Percentiles rank a stretch among this genome's conserved stretches.
phyloP scores from a whole-genome alignment of 2,329 filamentous ascomycete species.

The Parastagonospora avenae region DNA sequence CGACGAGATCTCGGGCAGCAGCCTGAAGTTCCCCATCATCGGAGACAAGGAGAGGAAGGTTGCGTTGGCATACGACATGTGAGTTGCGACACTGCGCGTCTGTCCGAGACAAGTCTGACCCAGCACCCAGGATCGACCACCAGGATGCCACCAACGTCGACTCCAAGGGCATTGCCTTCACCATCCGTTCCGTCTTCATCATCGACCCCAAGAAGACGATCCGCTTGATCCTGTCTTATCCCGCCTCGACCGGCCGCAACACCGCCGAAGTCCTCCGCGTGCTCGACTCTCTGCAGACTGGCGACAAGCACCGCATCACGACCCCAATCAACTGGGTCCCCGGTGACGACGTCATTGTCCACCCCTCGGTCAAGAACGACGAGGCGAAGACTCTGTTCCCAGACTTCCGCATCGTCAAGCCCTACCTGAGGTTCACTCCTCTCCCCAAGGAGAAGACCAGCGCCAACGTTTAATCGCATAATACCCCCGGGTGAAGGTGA shows the following conservation, averaged over 20 bases:
- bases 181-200: slow-evolving; percentile 68
- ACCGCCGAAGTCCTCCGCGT: slow-evolving; percentile 59
- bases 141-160: slow-evolving; percentile 65
- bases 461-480: slow-evolving; percentile 31
- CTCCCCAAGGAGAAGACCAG: slow-evolving; percentile 61
- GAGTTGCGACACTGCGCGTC: slow-evolving; percentile 20
- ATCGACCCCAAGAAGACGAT: slow-evolving; percentile 70
- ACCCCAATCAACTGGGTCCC: slow-evolving; percentile 68
- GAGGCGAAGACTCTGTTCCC: slow-evolving; percentile 65
- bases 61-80: slow-evolving; percentile 59
- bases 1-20: slow-evolving; percentile 55
- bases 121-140: slow-evolving; percentile 52
- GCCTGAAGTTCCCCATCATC: slow-evolving; percentile 59
- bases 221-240: slow-evolving; percentile 66
- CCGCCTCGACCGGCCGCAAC: slow-evolving; percentile 64
- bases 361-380: slow-evolving; percentile 63
- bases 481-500: too few relatives aligned
- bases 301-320: slow-evolving; percentile 64
- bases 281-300: slow-evolving; percentile 59
- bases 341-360: slow-evolving; percentile 66
- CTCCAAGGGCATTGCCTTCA: slow-evolving; percentile 63
- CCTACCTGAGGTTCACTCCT: slow-evolving; percentile 59
- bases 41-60: slow-evolving; percentile 59
- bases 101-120: slow-evolving; percentile 19
- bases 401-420: slow-evolving; percentile 66